Conservation (phyloP, 768 basidiomycete genomes). For the Rhizopogon vulgaris region DNA sequence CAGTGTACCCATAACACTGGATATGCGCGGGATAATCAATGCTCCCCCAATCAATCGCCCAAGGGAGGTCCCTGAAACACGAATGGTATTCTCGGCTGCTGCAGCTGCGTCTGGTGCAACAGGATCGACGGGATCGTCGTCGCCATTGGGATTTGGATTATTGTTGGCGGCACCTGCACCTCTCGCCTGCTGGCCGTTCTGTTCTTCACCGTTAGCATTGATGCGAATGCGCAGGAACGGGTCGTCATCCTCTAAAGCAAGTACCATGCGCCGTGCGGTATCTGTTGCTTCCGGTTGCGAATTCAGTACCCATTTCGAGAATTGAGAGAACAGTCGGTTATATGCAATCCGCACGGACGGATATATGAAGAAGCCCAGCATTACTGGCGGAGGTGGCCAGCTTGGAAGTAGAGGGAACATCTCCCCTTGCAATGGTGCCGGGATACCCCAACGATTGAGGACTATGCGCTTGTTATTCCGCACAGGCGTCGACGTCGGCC, state of each 20-base stretch:
- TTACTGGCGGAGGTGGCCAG: conserved; percentile 60
- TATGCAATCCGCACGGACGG: conserved; percentile 45
- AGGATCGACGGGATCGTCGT: not conserved
- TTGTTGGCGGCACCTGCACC: conserved; percentile 6
- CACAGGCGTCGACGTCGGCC: conserved; percentile 24
- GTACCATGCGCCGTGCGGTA: conserved; percentile 14
- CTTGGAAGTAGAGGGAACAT: conserved; percentile 23
- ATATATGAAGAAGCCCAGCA: conserved; percentile 47
- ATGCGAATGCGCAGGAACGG: conserved; percentile 24
- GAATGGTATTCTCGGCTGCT: conserved; percentile 54
- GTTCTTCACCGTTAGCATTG: conserved; percentile 29
- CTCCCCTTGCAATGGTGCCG: conserved; percentile 5
- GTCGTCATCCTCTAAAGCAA: conserved; percentile 20
- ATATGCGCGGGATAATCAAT: conserved; percentile 59
- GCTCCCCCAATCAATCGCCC: conserved; percentile 69
- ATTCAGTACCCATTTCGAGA: conserved; percentile 41
- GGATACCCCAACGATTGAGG: conserved; percentile 5
- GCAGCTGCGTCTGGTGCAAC: conserved; percentile 31
- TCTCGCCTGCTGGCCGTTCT: conserved; percentile 6
- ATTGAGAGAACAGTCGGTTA: conserved; percentile 30
- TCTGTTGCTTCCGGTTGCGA: conserved; percentile 15
- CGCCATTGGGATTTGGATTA: conserved; percentile 5
- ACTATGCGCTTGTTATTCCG: conserved; percentile 3
- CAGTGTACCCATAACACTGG: conserved; percentile 57
- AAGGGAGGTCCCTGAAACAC: conserved; percentile 50